These are phyloP conservation scores for Cyathus olla DNA, from an alignment of 1,284 basidiomycete species.

Conservation along the genomic window DNA sequence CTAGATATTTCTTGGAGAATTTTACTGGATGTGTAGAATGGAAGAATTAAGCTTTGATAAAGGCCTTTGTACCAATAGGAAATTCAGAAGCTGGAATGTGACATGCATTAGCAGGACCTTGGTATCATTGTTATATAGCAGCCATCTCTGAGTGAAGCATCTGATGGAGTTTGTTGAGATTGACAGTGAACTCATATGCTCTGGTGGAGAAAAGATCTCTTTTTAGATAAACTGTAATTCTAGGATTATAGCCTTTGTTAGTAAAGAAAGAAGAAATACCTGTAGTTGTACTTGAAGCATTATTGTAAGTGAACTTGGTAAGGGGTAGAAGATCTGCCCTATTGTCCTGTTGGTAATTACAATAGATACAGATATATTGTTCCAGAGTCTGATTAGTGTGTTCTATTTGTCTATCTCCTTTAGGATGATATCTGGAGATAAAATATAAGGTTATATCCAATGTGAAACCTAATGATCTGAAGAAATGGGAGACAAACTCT, in stretches of 20 bases:
- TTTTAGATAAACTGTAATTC: conserved; percentile 18
- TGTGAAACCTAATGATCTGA: conserved; percentile 11
- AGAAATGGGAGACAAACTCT: conserved; percentile 20
- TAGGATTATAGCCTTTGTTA: conserved; percentile 45
- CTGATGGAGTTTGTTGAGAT: conserved; percentile 16
- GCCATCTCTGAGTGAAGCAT: background rate
- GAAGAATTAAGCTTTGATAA: conserved; percentile 9
- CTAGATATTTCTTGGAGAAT: conserved; percentile 34
- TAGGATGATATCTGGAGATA: conserved; percentile 46
- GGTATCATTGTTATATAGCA: background rate
- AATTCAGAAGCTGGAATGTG: background rate
- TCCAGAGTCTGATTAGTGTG: conserved; percentile 52
- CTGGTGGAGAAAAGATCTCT: conserved; percentile 11
- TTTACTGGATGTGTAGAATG: conserved; percentile 34
- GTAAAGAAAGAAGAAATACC: conserved; percentile 8
- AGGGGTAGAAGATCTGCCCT: conserved; percentile 46
- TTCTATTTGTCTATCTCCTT: conserved; percentile 58
- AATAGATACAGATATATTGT: conserved; percentile 43
- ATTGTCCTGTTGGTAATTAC: conserved; percentile 47
- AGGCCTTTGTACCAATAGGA: background rate
- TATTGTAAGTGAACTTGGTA: conserved; percentile 36
- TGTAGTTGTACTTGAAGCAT: conserved; percentile 2
- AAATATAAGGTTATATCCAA: conserved; percentile 18
- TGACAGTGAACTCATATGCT: conserved; percentile 14
- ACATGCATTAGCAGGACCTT: background rate